A percentile compares a stretch with the other conserved stretches of the same genome.
Conservation (phyloP, 2,329 filamentous ascomycete genomes). For the Sclerotinia spermophila region DNA sequence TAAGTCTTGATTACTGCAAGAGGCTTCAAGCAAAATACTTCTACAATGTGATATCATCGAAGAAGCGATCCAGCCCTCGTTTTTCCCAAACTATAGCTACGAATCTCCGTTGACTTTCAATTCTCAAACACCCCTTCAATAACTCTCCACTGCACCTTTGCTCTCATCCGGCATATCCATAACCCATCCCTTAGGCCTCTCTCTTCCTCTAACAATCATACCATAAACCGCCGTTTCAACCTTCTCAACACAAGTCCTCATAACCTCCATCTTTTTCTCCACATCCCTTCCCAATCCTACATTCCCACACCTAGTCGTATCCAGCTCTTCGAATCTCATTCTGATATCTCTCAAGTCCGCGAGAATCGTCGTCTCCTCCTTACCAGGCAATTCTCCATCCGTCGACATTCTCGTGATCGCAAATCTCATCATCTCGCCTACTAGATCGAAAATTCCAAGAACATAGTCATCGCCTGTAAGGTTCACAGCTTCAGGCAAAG, state of each 20-base stretch:
- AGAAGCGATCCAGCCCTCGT: not conserved
- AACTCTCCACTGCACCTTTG: conserved; percentile 33
- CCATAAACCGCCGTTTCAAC: conserved; percentile 90
- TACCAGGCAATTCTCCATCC: conserved; percentile 44
- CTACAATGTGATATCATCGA: not conserved
- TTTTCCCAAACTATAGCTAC: not conserved
- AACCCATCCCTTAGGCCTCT: conserved; percentile 88
- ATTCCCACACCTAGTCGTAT: conserved; percentile 49
- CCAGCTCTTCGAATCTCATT: conserved; percentile 69
- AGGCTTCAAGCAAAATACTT: not conserved
- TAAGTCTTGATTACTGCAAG: not conserved
- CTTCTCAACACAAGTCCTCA: conserved; percentile 86
- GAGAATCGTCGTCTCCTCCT: conserved; percentile 59
- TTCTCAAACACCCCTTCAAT: conserved; percentile 21
- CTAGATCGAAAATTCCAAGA: conserved; percentile 87
- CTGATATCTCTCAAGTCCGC: conserved; percentile 77
- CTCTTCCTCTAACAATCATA: conserved; percentile 78
- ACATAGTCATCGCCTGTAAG: conserved; percentile 83
- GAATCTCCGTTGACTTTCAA: not conserved
- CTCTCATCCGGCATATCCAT: conserved; percentile 58
- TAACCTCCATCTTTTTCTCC: conserved; percentile 77
- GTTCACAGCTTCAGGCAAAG: conserved; percentile 50
- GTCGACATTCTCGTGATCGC: conserved; percentile 85
- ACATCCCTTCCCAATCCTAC: conserved; percentile 59
- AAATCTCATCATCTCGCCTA: conserved; percentile 96